phyloP scores from a whole-genome alignment of 2,329 filamentous ascomycete genomes.

The Penicillium sp. region DNA sequence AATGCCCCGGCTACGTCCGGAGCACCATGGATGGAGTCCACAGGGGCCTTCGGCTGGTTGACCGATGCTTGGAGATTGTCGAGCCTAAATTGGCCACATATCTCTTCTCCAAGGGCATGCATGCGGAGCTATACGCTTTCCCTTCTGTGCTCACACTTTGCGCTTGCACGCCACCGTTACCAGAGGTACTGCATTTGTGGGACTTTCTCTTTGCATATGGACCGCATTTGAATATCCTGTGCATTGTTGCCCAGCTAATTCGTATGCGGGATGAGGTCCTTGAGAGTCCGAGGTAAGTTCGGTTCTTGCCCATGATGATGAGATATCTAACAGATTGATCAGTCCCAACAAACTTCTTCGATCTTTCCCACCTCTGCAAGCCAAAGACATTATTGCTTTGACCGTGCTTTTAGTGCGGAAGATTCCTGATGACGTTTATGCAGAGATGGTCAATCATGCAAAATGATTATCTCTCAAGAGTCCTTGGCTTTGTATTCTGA shows the following conservation, averaged over 20 bases:
- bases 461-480: constrained; percentile 34
- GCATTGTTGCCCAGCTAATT: constrained; percentile 91
- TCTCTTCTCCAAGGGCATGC: constrained; percentile 78
- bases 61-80: constrained; percentile 85
- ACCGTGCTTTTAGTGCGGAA: constrained; percentile 83
- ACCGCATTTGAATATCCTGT: constrained; percentile 88
- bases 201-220: constrained; percentile 97
- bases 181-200: constrained; percentile 90
- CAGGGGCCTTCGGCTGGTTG: constrained; percentile 81
- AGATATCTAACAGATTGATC: constrained; percentile 13
- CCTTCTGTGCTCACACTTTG: constrained; percentile 91
- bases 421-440: constrained; percentile 85
- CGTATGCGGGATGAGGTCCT: constrained; percentile 81
- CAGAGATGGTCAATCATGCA: constrained; percentile 83
- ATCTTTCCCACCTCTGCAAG: constrained; percentile 77
- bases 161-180: constrained; percentile 89
- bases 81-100: constrained; percentile 83
- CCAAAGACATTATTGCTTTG: constrained; percentile 76
- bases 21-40: constrained; percentile 98
- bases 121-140: constrained; percentile 94
- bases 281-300: constrained; percentile 68
- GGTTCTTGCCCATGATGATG: not conserved
- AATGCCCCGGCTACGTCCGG: constrained; percentile 89
- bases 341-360: constrained; percentile 92
- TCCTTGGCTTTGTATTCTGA: not conserved